These are phyloP conservation scores for Annona squamosa DNA, from an alignment of 164 flowering plant species.

Conservation along the genomic window DNA sequence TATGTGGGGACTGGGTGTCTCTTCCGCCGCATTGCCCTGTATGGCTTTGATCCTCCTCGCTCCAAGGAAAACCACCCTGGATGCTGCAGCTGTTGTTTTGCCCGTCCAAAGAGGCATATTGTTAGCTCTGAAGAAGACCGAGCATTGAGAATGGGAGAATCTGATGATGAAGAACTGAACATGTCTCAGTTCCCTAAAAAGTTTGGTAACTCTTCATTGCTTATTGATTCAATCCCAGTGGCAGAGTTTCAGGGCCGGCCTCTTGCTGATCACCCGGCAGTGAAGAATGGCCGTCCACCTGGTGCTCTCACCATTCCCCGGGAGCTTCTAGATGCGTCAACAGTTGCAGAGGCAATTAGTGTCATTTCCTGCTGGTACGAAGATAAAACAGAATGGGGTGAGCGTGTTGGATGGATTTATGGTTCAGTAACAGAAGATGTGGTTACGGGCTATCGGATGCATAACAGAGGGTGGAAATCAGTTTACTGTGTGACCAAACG, in stretches of 20 bases:
- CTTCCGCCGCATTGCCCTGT: slow-evolving; percentile 69
- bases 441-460: slow-evolving; percentile 84
- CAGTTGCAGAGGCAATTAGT: slow-evolving; percentile 71
- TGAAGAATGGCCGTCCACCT: slow-evolving; percentile 65
- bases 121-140: slow-evolving; percentile 25
- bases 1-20: slow-evolving; percentile 80
- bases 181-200: slow-evolving; percentile 56
- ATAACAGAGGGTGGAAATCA: slow-evolving; percentile 79
- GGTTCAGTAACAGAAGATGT: slow-evolving; percentile 84
- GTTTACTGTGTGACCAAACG: slow-evolving; percentile 70
- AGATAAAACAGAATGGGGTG: slow-evolving; percentile 88
- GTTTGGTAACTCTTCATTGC: slow-evolving; percentile 67
- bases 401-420: slow-evolving; percentile 78
- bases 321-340: slow-evolving; percentile 68
- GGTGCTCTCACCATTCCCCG: slow-evolving; percentile 57
- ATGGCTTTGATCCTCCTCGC: slow-evolving; percentile 70
- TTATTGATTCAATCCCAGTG: slow-evolving; percentile 57
- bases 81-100: slow-evolving; percentile 30
- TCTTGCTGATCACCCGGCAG: slow-evolving; percentile 65
- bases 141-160: slow-evolving; percentile 36
- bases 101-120: slow-evolving; percentile 7
- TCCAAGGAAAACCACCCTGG: slow-evolving; percentile 5
- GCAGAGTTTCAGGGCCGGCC: slow-evolving; percentile 82
- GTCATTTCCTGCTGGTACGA: slow-evolving; percentile 81
- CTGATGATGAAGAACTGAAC: slow-evolving; percentile 37